Evolutionary conservation across 441 rosid genomes (phyloP).

Genomic region (Hura crepitans): DNA sequence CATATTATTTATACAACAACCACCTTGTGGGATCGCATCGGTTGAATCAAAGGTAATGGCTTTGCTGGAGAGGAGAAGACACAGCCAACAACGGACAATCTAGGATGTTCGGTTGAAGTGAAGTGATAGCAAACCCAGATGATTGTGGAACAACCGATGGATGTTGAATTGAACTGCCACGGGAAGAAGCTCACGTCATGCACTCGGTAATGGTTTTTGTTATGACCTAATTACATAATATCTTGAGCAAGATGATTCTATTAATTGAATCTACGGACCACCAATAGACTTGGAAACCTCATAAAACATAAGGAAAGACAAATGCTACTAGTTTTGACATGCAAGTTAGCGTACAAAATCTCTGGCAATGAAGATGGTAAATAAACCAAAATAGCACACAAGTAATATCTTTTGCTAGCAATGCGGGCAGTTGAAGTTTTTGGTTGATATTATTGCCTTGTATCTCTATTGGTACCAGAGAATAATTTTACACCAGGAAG

Average conservation of each 20-base stretch:
- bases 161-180: slow-evolving; percentile 68
- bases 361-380: not conserved
- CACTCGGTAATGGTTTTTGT: not conserved
- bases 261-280: not conserved
- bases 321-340: not conserved
- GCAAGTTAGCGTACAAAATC: not conserved
- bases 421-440: not conserved
- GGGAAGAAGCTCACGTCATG: not conserved
- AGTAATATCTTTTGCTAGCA: not conserved
- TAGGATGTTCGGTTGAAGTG: slow-evolving; percentile 55
- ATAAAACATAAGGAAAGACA: not conserved
- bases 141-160: slow-evolving; percentile 58
- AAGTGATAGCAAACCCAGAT: slow-evolving; percentile 52
- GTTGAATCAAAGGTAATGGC: slow-evolving; percentile 53
- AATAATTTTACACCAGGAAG: not conserved
- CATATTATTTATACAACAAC: slow-evolving; percentile 26
- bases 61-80: slow-evolving; percentile 63
- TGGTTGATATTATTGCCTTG: not conserved
- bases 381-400: not conserved
- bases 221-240: not conserved
- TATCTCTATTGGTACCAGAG: not conserved
- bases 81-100: slow-evolving; percentile 64
- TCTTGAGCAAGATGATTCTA: not conserved
- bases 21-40: slow-evolving; percentile 21
- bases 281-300: not conserved